phyloP scores from a whole-genome alignment of 306 rosid genomes.

The Rubus idaeus region DNA sequence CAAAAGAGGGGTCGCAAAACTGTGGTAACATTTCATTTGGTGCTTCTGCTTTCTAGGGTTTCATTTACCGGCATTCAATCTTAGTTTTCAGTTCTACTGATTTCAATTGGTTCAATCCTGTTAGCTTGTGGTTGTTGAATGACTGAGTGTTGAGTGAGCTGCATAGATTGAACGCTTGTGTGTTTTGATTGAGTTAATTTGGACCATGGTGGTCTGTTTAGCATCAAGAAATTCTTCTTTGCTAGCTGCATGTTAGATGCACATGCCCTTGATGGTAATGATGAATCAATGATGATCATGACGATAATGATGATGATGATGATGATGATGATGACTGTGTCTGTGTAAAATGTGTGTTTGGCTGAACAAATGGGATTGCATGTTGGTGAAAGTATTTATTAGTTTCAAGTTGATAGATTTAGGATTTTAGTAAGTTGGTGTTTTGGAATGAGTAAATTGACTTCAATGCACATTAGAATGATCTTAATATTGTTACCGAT shows the following conservation, averaged over 20 bases:
- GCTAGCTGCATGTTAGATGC: slow-evolving; percentile 2
- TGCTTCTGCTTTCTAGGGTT: slow-evolving; percentile 21
- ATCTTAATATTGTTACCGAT: neutral
- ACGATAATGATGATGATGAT: neutral
- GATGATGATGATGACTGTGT: neutral
- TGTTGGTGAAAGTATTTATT: neutral
- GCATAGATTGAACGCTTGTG: slow-evolving; percentile 2
- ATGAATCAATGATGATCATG: neutral
- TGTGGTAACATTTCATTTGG: slow-evolving; percentile 32
- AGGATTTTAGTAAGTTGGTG: neutral
- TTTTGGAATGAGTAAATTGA: neutral
- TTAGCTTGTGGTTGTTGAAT: neutral
- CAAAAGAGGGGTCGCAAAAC: slow-evolving; percentile 43
- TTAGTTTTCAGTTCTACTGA: neutral
- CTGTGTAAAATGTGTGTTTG: neutral
- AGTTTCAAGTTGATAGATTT: neutral
- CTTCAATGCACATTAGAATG: neutral
- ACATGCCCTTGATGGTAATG: neutral
- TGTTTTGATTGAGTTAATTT: neutral
- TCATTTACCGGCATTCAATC: neutral
- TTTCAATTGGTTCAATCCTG: neutral
- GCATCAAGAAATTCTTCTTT: neutral
- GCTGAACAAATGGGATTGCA: slow-evolving; percentile 12
- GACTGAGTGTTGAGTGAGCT: neutral
- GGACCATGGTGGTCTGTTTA: neutral